A percentile compares a stretch with the other conserved stretches of the same genome.
These are phyloP conservation scores for Peniophora sp. DNA, from an alignment of 1,284 basidiomycete species.

Conservation along the genomic window DNA sequence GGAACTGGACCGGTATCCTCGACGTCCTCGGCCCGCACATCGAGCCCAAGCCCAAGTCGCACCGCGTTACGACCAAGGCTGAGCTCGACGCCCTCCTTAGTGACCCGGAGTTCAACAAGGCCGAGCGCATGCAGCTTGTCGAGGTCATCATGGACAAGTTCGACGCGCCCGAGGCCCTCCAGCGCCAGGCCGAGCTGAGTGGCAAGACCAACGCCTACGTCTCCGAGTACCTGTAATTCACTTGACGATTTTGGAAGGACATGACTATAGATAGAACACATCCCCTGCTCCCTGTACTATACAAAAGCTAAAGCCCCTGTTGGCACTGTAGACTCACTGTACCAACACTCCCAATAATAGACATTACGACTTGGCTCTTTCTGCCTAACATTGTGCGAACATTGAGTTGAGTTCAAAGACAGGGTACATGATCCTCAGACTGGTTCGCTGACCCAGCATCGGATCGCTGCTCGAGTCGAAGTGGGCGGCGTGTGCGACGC, in stretches of 20 bases:
- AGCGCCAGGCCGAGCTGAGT: constrained; percentile 42
- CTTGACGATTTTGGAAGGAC: not conserved
- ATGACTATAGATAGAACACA: no score
- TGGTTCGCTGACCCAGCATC: no score
- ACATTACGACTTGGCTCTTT: no score
- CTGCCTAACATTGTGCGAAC: no score
- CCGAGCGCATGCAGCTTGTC: constrained; percentile 66
- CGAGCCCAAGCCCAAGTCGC: constrained; percentile 51
- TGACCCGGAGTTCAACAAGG: constrained; percentile 46
- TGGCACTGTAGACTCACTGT: no score
- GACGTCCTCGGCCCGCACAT: constrained; percentile 40
- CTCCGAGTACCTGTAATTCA: constrained; percentile 3
- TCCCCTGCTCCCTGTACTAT: no score
- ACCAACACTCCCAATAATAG: no score
- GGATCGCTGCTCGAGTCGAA: no score
- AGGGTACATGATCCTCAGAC: no score
- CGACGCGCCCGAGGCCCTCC: constrained; percentile 66
- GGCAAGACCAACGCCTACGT: constrained; percentile 38
- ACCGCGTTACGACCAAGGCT: constrained; percentile 54
- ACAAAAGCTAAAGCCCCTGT: no score
- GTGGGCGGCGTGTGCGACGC: no score
- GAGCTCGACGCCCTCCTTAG: constrained; percentile 61
- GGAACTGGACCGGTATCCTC: constrained; percentile 56
- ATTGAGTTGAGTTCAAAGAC: no score
- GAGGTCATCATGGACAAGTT: constrained; percentile 71